phyloP scores from a whole-genome alignment of 2,329 filamentous ascomycete genomes.

The Coniochaeta pulveracea region DNA sequence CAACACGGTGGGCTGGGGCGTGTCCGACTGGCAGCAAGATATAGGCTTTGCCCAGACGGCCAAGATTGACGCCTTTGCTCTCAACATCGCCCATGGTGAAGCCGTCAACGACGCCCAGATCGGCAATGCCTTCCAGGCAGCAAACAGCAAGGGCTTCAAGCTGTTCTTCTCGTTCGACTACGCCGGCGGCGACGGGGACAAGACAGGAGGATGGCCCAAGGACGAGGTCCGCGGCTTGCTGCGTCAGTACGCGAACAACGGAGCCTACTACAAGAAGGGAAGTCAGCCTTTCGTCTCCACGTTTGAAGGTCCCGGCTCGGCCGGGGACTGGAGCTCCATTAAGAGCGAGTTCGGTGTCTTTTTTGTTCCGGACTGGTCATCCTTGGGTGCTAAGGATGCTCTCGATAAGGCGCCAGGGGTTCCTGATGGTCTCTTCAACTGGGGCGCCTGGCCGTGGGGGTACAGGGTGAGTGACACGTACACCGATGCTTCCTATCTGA shows the following conservation, averaged over 20 bases:
- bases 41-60: slow-evolving; percentile 6
- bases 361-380: slow-evolving; percentile 33
- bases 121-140: slow-evolving; percentile 6
- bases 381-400: slow-evolving; percentile 19
- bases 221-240: slow-evolving; percentile 6
- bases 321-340: slow-evolving; percentile 30
- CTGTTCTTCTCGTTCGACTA: slow-evolving; percentile 11
- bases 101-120: slow-evolving; percentile 5
- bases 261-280: slow-evolving; percentile 12
- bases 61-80: slow-evolving; percentile 8
- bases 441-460: slow-evolving; percentile 6
- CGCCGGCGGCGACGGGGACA: slow-evolving; percentile 4
- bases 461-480: background rate
- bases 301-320: slow-evolving; percentile 29
- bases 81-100: slow-evolving; percentile 7
- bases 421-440: slow-evolving; percentile 6
- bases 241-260: slow-evolving; percentile 1
- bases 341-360: slow-evolving; percentile 25
- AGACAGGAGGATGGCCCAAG: slow-evolving; percentile 7
- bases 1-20: slow-evolving; percentile 4
- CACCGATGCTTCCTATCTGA: slow-evolving; percentile 3
- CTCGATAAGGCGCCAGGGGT: slow-evolving; percentile 9
- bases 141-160: slow-evolving; percentile 7
- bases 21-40: slow-evolving; percentile 8
- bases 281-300: slow-evolving; percentile 25